Conservation (phyloP, 805 yeast genomes). For the Nakazawaea ambrosiae region DNA sequence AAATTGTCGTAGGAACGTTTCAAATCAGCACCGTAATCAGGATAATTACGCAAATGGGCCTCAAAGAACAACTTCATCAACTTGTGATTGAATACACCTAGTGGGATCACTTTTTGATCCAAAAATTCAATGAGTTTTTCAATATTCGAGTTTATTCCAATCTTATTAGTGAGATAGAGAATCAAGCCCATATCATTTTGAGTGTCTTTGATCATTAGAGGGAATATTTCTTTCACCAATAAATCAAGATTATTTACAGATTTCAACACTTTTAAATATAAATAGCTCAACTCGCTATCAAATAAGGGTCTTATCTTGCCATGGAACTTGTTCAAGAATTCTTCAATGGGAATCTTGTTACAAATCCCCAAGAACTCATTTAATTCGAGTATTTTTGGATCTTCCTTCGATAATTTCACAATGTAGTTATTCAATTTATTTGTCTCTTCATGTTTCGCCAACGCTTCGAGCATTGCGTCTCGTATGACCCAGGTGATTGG, state of each 20-base stretch:
- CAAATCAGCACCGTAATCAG: slow-evolving; percentile 1
- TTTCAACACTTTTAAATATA: slow-evolving; percentile 1
- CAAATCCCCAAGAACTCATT: slow-evolving; percentile 3
- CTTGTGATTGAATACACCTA: slow-evolving; percentile 2
- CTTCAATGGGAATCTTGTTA: not conserved
- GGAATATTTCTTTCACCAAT: not conserved
- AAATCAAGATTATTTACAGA: not conserved
- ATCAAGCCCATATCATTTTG: not conserved
- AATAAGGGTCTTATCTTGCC: not conserved
- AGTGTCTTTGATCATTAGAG: not conserved
- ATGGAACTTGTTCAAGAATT: not conserved
- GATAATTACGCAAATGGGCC: slow-evolving; percentile 1
- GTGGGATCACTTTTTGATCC: slow-evolving; percentile 1
- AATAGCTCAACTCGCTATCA: not conserved
- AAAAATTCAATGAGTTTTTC: not conserved
- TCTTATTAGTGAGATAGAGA: not conserved
- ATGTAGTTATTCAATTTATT: slow-evolving; percentile 6
- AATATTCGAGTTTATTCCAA: not conserved
- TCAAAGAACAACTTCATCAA: slow-evolving; percentile 1
- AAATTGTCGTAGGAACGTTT: not conserved
- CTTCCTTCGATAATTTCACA: not conserved
- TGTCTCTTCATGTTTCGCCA: not conserved
- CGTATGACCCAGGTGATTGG: slow-evolving; percentile 1
- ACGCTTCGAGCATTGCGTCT: slow-evolving; percentile 3
- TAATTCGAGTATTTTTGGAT: slow-evolving; percentile 3